These are phyloP conservation scores for Aspergillus olivimuriae DNA, from an alignment of 495 filamentous ascomycete genomes.

Conservation along the genomic window DNA sequence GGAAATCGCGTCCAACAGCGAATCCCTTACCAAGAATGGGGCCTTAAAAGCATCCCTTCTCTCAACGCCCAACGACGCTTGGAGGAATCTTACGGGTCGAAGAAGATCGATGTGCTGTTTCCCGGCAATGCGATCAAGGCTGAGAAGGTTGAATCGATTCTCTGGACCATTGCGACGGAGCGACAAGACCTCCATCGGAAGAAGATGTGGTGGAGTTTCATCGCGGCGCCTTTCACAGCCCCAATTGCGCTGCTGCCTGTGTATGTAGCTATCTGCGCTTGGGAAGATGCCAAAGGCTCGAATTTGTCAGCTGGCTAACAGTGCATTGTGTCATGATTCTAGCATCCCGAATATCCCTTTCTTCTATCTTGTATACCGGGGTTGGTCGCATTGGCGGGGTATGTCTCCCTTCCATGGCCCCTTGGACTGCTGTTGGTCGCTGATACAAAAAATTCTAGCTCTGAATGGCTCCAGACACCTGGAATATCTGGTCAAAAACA, in stretches of 20 bases:
- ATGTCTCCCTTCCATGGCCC: conserved; percentile 7
- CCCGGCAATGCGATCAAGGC: conserved; percentile 61
- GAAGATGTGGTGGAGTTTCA: conserved; percentile 71
- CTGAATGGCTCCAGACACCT: conserved; percentile 79
- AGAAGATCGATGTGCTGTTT: conserved; percentile 70
- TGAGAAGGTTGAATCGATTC: conserved; percentile 51
- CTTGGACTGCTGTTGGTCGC: conserved; percentile 8
- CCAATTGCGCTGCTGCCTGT: conserved; percentile 79
- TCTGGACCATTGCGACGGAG: conserved; percentile 66
- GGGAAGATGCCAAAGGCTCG: not conserved
- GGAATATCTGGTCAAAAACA: conserved; percentile 67
- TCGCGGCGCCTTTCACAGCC: conserved; percentile 75
- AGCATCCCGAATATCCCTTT: conserved; percentile 96
- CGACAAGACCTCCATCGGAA: conserved; percentile 68
- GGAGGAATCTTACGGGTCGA: conserved; percentile 55
- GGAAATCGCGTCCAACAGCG: conserved; percentile 79
- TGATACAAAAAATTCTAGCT: conserved; percentile 33
- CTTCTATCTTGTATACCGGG: conserved; percentile 86
- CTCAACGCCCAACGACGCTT: conserved; percentile 59
- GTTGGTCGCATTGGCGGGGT: conserved; percentile 65
- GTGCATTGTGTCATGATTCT: not conserved
- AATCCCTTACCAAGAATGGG: conserved; percentile 97
- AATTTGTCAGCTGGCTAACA: not conserved
- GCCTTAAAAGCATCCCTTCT: conserved; percentile 87
- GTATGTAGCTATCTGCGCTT: no score